Evolutionary conservation across 2,329 filamentous ascomycete species (phyloP).

Genomic region (Monilinia polystroma): DNA sequence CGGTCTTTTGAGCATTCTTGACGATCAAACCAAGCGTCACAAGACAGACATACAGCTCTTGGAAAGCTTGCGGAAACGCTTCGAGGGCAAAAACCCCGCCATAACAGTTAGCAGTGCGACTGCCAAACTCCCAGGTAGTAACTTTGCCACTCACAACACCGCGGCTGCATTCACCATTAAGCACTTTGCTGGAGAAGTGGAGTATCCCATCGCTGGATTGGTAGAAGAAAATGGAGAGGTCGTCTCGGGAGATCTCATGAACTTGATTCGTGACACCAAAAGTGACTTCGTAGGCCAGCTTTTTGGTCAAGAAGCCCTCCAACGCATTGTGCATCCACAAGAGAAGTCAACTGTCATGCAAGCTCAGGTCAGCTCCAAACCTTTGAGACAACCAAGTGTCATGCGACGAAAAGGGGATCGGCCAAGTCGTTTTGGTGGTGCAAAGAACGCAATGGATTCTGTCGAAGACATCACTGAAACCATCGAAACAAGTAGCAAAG

Average conservation of each 20-base stretch:
- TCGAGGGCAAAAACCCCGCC: constrained; percentile 89
- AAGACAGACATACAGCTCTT: constrained; percentile 86
- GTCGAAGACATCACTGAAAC: constrained; percentile 50
- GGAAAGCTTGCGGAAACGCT: constrained; percentile 87
- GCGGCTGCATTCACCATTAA: constrained; percentile 83
- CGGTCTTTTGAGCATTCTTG: constrained; percentile 87
- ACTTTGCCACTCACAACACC: constrained; percentile 81
- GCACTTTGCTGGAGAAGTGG: constrained; percentile 95
- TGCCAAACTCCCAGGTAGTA: constrained; percentile 78
- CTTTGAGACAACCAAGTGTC: constrained; percentile 87
- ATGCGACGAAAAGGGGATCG: constrained; percentile 68
- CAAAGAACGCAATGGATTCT: constrained; percentile 38
- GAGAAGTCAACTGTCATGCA: constrained; percentile 91
- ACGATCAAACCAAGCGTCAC: constrained; percentile 90
- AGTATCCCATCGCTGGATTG: constrained; percentile 83
- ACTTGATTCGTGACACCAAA: constrained; percentile 83
- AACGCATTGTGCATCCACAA: constrained; percentile 89
- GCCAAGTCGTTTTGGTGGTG: constrained; percentile 32
- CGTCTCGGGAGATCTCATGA: constrained; percentile 93
- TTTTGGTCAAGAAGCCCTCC: constrained; percentile 93
- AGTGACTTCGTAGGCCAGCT: constrained; percentile 86
- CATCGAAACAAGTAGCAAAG: constrained; percentile 43
- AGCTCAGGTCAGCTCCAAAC: constrained; percentile 93
- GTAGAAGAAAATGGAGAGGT: constrained; percentile 96
- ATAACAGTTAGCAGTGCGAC: constrained; percentile 77